Base-by-base conservation (phyloP, 441 rosid species). In the Adansonia madagascariensis region DNA sequence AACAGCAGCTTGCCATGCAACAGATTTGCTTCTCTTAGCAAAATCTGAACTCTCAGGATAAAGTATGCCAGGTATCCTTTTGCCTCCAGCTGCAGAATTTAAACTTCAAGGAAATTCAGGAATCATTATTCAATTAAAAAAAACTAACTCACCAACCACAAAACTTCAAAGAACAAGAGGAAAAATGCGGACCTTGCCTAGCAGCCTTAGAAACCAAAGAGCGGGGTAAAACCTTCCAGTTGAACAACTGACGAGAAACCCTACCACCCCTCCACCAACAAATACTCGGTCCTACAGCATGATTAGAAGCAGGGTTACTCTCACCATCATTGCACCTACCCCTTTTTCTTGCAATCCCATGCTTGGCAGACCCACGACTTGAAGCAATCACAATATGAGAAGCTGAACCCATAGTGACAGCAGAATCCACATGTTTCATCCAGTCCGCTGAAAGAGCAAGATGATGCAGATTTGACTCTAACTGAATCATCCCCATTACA, bases 221-320 rank as follows among this genome's bases (percentile, higher is more conserved):
- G 68, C 44, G 77, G 80, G 98, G 98, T 79, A 92, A 80, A 69
- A 75, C 91, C 89, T 96, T 96, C 98, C 98, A 96, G 82, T 77
- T 91, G 88, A 91, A 96, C 83, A 94, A 75, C 73, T 73, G 86
- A 76, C 95, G 89, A 78, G 99, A 94, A 73, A 94, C 76, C 81
- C 82, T 82, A 74, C 99, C 99, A 77, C 99, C 99, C 79, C 99
- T 94, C 98, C 98, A 91, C 98, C 98, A 96, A 80, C 86, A 87
- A 84, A 91, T 85, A 77, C 87, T 75, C 74, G 92, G 86, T 79
- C 96, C 98, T 76, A 87, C 84, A 55, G 90, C 81, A 82, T 88
- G 79, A 82, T 83, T 91, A 63, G 88, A 71, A 74, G 89, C 80
- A 74, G 88, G 89, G 71, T 86, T 89, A 61, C 81, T 80, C 75